Evolutionary conservation across 164 flowering plant species (phyloP).

Genomic region (Chloranthus sessilifolius): DNA sequence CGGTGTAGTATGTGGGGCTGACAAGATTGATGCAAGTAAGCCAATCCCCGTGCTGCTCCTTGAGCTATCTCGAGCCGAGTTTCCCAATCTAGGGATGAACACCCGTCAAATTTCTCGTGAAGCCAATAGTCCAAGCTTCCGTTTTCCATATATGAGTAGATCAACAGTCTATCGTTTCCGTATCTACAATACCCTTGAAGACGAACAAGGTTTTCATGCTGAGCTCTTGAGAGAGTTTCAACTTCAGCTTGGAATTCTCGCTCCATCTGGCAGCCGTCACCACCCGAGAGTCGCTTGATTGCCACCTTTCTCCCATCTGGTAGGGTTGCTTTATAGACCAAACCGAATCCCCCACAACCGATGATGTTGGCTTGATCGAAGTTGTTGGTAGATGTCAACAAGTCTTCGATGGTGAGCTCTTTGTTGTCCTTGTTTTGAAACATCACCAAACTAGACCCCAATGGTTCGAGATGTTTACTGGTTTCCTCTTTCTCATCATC

Average conservation of each 20-base stretch:
- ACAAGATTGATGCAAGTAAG: conserved; percentile 69
- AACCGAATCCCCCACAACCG: conserved; percentile 82
- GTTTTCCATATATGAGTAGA: conserved; percentile 76
- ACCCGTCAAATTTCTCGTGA: conserved; percentile 66
- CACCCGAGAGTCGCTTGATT: conserved; percentile 70
- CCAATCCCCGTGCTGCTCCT: conserved; percentile 69
- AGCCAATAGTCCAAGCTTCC: conserved; percentile 92
- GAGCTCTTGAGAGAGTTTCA: conserved; percentile 69
- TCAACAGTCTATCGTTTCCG: conserved; percentile 52
- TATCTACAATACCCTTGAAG: conserved; percentile 65
- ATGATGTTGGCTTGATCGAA: conserved; percentile 76
- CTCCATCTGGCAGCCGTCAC: conserved; percentile 75
- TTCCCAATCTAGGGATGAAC: conserved; percentile 52
- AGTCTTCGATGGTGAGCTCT: conserved; percentile 50
- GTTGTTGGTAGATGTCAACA: conserved; percentile 54
- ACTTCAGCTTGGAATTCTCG: conserved; percentile 80
- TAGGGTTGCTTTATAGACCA: conserved; percentile 66
- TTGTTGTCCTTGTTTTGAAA: conserved; percentile 40
- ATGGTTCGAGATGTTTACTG: conserved; percentile 24
- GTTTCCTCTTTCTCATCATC: conserved; percentile 30
- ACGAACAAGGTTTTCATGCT: conserved; percentile 68
- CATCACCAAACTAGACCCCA: conserved; percentile 35
- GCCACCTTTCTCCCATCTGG: conserved; percentile 65
- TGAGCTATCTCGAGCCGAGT: conserved; percentile 58
- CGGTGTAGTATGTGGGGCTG: conserved; percentile 77